Conservation (phyloP, 352 stramenopile genomes). For the Globisporangium camurandrum region DNA sequence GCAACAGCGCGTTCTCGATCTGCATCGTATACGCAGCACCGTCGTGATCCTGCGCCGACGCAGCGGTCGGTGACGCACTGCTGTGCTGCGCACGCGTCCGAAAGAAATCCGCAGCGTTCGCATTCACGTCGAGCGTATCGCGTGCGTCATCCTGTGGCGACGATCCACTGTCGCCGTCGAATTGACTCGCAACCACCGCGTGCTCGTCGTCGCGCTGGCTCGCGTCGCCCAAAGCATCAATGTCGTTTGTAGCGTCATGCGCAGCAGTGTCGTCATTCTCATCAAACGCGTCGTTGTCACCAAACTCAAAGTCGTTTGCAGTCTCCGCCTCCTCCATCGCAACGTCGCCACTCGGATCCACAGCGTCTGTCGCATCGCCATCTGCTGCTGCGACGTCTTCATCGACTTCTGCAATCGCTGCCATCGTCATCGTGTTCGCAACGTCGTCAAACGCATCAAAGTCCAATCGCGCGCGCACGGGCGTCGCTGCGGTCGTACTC, state of each 20-base stretch:
- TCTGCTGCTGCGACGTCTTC: conserved; percentile 18
- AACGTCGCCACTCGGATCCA: conserved; percentile 26
- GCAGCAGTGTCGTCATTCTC: conserved; percentile 8
- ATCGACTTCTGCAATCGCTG: conserved; percentile 17
- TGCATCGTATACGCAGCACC: conserved; percentile 50
- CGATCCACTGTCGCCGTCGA: conserved; percentile 3
- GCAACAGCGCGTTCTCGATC: conserved; percentile 69
- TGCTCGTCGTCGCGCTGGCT: conserved; percentile 20
- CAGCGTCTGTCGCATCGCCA: conserved; percentile 23
- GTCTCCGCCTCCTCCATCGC: conserved; percentile 9
- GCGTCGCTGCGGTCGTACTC: background rate
- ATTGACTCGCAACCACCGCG: conserved; percentile 3
- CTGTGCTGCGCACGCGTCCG: conserved; percentile 19
- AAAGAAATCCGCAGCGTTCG: conserved; percentile 59
- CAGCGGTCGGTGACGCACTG: background rate
- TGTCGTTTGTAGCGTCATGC: too few species aligned
- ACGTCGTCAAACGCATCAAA: conserved; percentile 14
- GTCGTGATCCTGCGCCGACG: conserved; percentile 31
- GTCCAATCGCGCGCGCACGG: conserved; percentile 11
- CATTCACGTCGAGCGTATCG: conserved; percentile 9
- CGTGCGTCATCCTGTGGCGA: too few species aligned
- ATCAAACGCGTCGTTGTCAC: conserved; percentile 3
- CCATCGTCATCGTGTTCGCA: conserved; percentile 11
- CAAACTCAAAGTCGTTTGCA: background rate
- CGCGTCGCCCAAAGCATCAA: too few species aligned